Conservation (phyloP, 768 basidiomycete species). For the Inosperma sp. region DNA sequence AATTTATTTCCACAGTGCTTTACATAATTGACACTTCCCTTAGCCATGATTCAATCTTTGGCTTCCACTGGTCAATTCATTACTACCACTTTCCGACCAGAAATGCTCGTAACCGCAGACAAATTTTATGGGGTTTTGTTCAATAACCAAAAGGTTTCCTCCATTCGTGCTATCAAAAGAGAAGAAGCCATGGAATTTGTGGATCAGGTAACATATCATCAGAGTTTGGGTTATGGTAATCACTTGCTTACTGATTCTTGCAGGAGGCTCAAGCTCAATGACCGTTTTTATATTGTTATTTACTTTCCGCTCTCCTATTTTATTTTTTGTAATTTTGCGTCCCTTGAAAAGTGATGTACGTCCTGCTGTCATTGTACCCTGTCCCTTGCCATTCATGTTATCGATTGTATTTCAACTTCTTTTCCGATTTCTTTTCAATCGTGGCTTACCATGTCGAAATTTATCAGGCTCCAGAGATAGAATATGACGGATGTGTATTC, state of each 20-base stretch:
- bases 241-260: neutral
- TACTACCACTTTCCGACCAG: slow-evolving; percentile 96
- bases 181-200: slow-evolving; percentile 95
- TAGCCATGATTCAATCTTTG: slow-evolving; percentile 92
- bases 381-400: no score
- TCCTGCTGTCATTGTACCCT: no score
- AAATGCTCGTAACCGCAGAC: slow-evolving; percentile 93
- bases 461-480: no score
- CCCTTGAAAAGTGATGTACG: no score
- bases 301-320: no score
- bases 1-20: neutral
- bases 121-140: slow-evolving; percentile 97
- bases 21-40: slow-evolving; percentile 3
- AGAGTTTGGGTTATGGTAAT: neutral
- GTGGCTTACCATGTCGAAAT: no score
- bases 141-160: slow-evolving; percentile 92
- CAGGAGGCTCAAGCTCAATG: slow-evolving; percentile 33
- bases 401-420: no score
- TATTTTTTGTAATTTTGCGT: neutral
- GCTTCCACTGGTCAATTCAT: slow-evolving; percentile 90
- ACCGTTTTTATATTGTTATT: slow-evolving; percentile 4
- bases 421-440: no score
- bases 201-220: slow-evolving; percentile 65
- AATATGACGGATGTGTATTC: no score
- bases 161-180: slow-evolving; percentile 78